Evolutionary conservation across 495 filamentous ascomycete species (phyloP).

Genomic region (Annulohypoxylon stygium): DNA sequence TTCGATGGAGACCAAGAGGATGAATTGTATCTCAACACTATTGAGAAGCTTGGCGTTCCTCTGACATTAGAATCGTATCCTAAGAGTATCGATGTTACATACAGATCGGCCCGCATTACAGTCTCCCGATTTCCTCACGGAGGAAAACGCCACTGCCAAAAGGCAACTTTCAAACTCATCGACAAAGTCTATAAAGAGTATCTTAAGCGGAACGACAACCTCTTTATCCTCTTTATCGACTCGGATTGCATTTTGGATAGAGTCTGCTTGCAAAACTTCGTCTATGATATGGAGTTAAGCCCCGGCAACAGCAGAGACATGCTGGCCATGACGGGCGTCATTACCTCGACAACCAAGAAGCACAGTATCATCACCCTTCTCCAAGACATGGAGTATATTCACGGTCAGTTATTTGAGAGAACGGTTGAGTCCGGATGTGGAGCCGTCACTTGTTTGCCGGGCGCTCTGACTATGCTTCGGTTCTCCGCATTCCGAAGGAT

Average conservation of each 20-base stretch:
- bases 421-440: conserved; percentile 97
- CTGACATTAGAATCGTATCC: conserved; percentile 82
- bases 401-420: conserved; percentile 96
- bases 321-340: conserved; percentile 98
- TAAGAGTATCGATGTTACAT: conserved; percentile 89
- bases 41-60: conserved; percentile 88
- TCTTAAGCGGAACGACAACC: conserved; percentile 86
- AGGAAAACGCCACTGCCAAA: conserved; percentile 94
- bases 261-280: conserved; percentile 95
- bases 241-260: conserved; percentile 97
- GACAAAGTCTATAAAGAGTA: conserved; percentile 94
- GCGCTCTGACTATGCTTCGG: conserved; percentile 92
- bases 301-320: conserved; percentile 93
- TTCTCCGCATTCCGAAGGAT: conserved; percentile 97
- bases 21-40: conserved; percentile 88
- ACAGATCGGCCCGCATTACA: conserved; percentile 85
- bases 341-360: conserved; percentile 92
- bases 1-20: conserved; percentile 93
- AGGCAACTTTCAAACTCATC: conserved; percentile 93
- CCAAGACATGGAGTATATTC: conserved; percentile 98
- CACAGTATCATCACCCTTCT: conserved; percentile 91
- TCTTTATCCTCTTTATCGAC: conserved; percentile 98
- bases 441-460: conserved; percentile 93
- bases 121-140: conserved; percentile 94
- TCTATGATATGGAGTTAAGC: conserved; percentile 99